Evolutionary conservation across 2,329 filamentous ascomycete species (phyloP).

Genomic region (Pseudocercospora vitis): DNA sequence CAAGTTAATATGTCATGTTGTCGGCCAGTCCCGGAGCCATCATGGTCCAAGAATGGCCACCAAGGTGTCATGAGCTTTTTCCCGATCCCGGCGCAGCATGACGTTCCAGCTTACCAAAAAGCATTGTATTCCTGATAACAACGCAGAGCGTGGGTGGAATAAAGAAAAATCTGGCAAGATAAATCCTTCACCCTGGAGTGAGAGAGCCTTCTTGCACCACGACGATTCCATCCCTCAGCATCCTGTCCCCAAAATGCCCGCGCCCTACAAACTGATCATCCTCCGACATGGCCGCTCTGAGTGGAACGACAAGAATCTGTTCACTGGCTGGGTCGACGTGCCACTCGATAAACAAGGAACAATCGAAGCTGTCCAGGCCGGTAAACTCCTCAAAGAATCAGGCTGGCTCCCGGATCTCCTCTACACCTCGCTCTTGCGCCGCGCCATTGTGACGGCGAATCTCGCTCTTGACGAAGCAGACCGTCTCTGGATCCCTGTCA

Average conservation of each 20-base stretch:
- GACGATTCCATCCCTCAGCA: background rate
- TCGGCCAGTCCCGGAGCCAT: background rate
- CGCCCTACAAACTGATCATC: slow-evolving; percentile 19
- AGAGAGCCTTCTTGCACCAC: no score
- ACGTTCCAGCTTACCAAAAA: background rate
- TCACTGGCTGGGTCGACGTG: slow-evolving; percentile 26
- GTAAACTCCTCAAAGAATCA: slow-evolving; percentile 13
- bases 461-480: slow-evolving; percentile 14
- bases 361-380: slow-evolving; percentile 19
- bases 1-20: background rate
- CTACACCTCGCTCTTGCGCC: slow-evolving; percentile 18
- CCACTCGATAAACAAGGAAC: slow-evolving; percentile 18
- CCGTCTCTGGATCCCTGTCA: slow-evolving; percentile 15
- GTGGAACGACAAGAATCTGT: slow-evolving; percentile 24
- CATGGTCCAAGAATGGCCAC: background rate
- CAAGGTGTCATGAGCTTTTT: slow-evolving; percentile 1
- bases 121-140: background rate
- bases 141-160: background rate
- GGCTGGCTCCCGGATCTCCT: slow-evolving; percentile 17
- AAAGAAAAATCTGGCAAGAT: no score
- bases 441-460: slow-evolving; percentile 17
- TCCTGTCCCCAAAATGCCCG: slow-evolving; percentile 1
- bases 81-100: background rate
- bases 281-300: slow-evolving; percentile 21
- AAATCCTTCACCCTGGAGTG: no score